A percentile compares a stretch with the other conserved stretches of the same genome.
Conservation (phyloP, 179 eudicot genomes). For the Carnegiea gigantea region DNA sequence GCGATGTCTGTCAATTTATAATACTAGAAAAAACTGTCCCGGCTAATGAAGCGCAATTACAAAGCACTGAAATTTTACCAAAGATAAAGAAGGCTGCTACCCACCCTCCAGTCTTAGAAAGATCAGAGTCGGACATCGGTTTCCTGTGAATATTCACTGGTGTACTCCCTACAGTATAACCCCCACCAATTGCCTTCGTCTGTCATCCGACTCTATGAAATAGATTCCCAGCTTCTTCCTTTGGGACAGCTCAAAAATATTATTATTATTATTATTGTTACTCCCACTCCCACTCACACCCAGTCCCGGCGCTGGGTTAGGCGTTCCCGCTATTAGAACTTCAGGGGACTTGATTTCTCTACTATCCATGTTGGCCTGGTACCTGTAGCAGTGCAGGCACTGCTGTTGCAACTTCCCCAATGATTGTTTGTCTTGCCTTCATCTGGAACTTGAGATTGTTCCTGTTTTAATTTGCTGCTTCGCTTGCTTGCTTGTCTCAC, state of each 20-base stretch:
- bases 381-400: too few species aligned
- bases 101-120: conserved; percentile 86
- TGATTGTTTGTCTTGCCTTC: too few species aligned
- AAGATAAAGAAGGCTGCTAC: conserved; percentile 83
- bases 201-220: conserved; percentile 70
- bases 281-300: too few species aligned
- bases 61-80: conserved; percentile 32
- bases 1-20: too few species aligned
- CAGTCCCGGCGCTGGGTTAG: background rate
- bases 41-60: too few species aligned
- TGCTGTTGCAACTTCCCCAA: too few species aligned
- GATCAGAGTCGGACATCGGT: conserved; percentile 51
- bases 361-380: conserved; percentile 20
- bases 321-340: conserved; percentile 18
- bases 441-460: too few species aligned
- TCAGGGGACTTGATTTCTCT: conserved; percentile 66
- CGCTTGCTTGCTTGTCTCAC: too few species aligned
- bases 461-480: background rate
- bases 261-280: too few species aligned
- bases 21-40: too few species aligned
- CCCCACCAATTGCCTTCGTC: conserved; percentile 68
- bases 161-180: conserved; percentile 60
- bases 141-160: conserved; percentile 71
- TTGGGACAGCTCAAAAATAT: too few species aligned
- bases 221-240: conserved; percentile 61